Base-by-base conservation (phyloP, 1,284 basidiomycete genomes). In the Ceratobasidium sp. region DNA sequence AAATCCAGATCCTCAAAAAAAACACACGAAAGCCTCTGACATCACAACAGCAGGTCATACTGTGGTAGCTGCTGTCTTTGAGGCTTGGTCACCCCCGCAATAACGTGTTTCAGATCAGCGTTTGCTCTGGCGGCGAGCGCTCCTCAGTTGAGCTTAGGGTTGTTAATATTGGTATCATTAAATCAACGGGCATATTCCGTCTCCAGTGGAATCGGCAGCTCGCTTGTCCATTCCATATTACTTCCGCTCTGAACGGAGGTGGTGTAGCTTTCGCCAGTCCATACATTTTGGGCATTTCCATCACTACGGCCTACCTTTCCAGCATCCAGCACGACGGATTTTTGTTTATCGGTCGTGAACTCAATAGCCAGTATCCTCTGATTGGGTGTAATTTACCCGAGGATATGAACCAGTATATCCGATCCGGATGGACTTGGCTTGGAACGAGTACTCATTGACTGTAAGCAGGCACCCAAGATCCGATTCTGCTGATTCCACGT, bases 391-490 rank as follows among this genome's bases (percentile, higher is more conserved):
- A n/a, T n/a, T n/a, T n/a, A n/a, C n/a, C n/a, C n/a, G n/a, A n/a
- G n/a, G n/a, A n/a, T n/a, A n/a, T n/a, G 47, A 8, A 2, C 31
- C 27, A 32, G 35, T 56, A 56, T 56, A 34, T 45, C 56, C 56
- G 56, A 27, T 15, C 22, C n/a, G 40, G 45, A 22, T 58, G 56
- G 56, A 58, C 56, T 43, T 58, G 13, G 29, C 12, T n/a, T 17
- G n/a, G 22, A 38, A 5, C 38, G 22, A 22, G 25, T 13, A 31
- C 10, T 29, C 45, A 31, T 12, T n/a, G 12, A 5, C 56, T 27
- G 7, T 27, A 32, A n/a, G 4, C 15, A 56, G 40, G 40, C 54
- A 22, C 25, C 32, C 56, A 47, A 42, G 56, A 58, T 47, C 56
- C 56, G 56, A 34, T 10, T 20, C 10, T 45, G 15, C 27, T 27